Base-by-base conservation (phyloP, 1,284 basidiomycete genomes). In the Neolentinus lepideus region DNA sequence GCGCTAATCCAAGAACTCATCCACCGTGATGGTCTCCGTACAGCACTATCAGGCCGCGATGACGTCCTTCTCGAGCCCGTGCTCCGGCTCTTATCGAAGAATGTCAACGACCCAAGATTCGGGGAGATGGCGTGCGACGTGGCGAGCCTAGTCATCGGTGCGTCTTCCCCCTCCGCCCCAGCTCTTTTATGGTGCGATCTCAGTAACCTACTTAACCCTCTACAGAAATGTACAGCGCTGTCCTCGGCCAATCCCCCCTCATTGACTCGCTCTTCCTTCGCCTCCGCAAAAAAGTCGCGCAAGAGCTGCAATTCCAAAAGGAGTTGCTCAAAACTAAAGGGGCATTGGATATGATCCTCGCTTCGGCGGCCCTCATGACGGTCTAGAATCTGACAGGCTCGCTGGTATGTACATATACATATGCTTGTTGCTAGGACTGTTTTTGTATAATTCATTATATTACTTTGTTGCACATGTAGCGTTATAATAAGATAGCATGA, bases 31-130 rank as follows among this genome's bases (percentile, higher is more conserved):
- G 96, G 92, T 1, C 76, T 99, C 43, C 80, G 86, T 55, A 84
- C 85, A 61, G 96, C 97, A 1, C 77, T 99, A 3, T 79, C 88
- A 0, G 93, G 94, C 25, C 83, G 97, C 50, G 96, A 99, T 66
- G 97, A 99, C 66, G 88, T 98, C 26, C 81, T 96, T 2, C 76
- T 99, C 2, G 94, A 98, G 68, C 96, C 96, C 0, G 78, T 99
- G 21, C 78, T 99, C 9, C 79, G 85, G 1, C 82, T 98, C 53
- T 78, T 99, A 10, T 73, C 94, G 52, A 90, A 92, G 62, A 83
- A 98, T 67, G 81, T 97, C 51, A 79, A 87, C 2, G 94, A 98
- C 69, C 92, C 94, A 51, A 84, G 92, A 25, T 99, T 97, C 66
- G 92, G 94, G 31, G 86, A 90, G 61, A 78, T 94, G 67, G 94